Base-by-base conservation (phyloP, 331 rosid genomes). In the Spiraea crenata region DNA sequence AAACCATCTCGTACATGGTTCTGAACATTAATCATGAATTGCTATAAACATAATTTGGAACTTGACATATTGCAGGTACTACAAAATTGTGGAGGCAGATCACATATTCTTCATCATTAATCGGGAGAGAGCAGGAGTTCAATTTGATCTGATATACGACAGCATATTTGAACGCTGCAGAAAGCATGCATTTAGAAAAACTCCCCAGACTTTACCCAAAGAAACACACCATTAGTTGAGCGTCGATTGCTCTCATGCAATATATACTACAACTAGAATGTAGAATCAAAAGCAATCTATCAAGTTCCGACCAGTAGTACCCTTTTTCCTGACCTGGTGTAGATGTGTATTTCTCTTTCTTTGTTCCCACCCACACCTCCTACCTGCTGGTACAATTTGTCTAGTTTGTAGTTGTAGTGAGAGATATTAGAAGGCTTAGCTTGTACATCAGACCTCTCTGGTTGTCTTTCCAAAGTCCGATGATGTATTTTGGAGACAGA, bases 91-190 rank as follows among this genome's bases (percentile, higher is more conserved):
- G 82, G 96, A 91, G 71, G 99, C 90, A 16, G 99, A 95, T 82
- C 99, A 95, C 79, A 65, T 95, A 40, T 52, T 82, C 48, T 95
- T 91, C 85, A 83, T 95, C 39, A 73, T 95, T 49, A 95, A 95
- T 37, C 62, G 97, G 41, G 99, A 91, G 83, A 89, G 99, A 83
- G 99, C 97, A 14, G 99, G 97, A 67, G 92, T 95, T 70, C 83
- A 91, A 57, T 95, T 95, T 81, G 99, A 95, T 73, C 61, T 91
- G 14, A 79, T 95, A 76, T 95, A 95, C 57, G 93, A 95, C 71
- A 83, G 96, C 57, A 95, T 95, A 76, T 95, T 95, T 52, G 86
- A 91, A 83, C 92, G 97, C 7, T 95, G 99, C 86, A 89, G 99
- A 78, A 91, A 91, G 63, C 96, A 95, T 74, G 96, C 75, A n/a